A percentile compares a stretch with the other conserved stretches of the same genome.
Conservation (phyloP, 208 protist genomes). For the Sergeia podlipaevii region DNA sequence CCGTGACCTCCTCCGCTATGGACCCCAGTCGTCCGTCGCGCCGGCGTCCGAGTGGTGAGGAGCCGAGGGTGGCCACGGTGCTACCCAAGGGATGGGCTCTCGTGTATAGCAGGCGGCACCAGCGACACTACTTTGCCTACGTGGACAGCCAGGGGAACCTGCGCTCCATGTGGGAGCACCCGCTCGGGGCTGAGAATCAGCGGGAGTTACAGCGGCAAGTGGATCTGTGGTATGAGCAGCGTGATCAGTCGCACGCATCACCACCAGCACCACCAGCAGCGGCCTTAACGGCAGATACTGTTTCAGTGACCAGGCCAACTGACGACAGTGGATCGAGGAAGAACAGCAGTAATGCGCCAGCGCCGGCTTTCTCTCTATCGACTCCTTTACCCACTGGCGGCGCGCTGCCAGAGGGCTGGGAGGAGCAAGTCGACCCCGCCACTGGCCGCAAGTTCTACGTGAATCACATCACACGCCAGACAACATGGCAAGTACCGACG, state of each 20-base stretch:
- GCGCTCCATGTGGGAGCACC: conserved; percentile 63
- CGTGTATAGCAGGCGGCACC: conserved; percentile 37
- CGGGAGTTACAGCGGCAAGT: conserved; percentile 32
- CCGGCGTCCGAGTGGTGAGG: conserved; percentile 10
- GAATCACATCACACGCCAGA: conserved; percentile 32
- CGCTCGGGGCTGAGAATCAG: conserved; percentile 40
- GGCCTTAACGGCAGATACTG: too few relatives aligned
- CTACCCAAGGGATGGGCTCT: conserved; percentile 57
- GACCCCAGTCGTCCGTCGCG: not conserved
- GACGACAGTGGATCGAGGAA: too few relatives aligned
- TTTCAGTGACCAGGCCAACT: too few relatives aligned
- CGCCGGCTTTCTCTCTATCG: not conserved
- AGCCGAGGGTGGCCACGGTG: conserved; percentile 44
- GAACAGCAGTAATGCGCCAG: too few relatives aligned
- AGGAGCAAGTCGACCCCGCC: conserved; percentile 20
- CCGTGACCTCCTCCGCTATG: conserved; percentile 5
- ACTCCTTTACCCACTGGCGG: not conserved
- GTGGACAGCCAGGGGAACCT: conserved; percentile 24
- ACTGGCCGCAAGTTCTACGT: conserved; percentile 30
- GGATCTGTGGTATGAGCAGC: conserved; percentile 27
- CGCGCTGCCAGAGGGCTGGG: conserved; percentile 22
- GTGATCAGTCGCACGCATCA: too few relatives aligned
- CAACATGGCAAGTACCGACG: conserved; percentile 22
- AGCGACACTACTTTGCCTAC: conserved; percentile 63
- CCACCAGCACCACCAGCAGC: too few relatives aligned